Percentiles rank a stretch among this genome's conserved stretches.
Evolutionary conservation across 2,329 filamentous ascomycete genomes (phyloP).

Genomic region (Ophiostoma populinum): DNA sequence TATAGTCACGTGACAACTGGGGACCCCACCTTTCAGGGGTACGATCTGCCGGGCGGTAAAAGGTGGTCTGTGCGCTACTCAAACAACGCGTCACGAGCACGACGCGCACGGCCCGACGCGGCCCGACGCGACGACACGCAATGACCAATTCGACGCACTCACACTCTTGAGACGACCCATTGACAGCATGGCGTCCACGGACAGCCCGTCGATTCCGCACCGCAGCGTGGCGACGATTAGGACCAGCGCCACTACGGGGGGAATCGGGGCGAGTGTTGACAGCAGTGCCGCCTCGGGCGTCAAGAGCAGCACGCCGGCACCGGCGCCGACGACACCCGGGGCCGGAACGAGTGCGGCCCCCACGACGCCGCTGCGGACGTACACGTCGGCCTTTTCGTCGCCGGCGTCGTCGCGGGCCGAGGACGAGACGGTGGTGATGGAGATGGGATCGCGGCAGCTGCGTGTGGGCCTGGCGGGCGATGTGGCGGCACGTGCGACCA

Average conservation of each 20-base stretch:
- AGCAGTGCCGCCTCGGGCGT: conserved; percentile 1
- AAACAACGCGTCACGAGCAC: too few relatives aligned
- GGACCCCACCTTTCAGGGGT: too few relatives aligned
- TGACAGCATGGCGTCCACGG: conserved; percentile 26
- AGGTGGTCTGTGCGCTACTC: too few relatives aligned
- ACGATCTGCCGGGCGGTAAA: too few relatives aligned
- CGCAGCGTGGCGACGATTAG: conserved; percentile 42
- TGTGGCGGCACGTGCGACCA: conserved; percentile 50
- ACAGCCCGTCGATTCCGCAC: conserved; percentile 32
- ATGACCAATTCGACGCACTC: too few relatives aligned
- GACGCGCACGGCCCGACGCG: too few relatives aligned
- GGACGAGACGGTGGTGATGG: conserved; percentile 71
- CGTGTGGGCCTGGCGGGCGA: conserved; percentile 80
- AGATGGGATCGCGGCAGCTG: conserved; percentile 64
- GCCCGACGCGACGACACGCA: too few relatives aligned
- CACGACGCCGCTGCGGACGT: conserved; percentile 37
- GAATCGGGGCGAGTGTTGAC: conserved; percentile 4
- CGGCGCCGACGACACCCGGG: conserved; percentile 12
- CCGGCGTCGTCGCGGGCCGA: conserved; percentile 50
- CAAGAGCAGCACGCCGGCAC: conserved; percentile 9
- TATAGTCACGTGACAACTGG: too few relatives aligned
- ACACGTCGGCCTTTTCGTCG: too few relatives aligned
- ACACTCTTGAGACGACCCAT: not conserved
- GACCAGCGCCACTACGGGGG: conserved; percentile 16
- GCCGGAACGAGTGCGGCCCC: conserved; percentile 37